Base-by-base conservation (phyloP, 1,284 basidiomycete species). In the Cryptococcus deneoformans region DNA sequence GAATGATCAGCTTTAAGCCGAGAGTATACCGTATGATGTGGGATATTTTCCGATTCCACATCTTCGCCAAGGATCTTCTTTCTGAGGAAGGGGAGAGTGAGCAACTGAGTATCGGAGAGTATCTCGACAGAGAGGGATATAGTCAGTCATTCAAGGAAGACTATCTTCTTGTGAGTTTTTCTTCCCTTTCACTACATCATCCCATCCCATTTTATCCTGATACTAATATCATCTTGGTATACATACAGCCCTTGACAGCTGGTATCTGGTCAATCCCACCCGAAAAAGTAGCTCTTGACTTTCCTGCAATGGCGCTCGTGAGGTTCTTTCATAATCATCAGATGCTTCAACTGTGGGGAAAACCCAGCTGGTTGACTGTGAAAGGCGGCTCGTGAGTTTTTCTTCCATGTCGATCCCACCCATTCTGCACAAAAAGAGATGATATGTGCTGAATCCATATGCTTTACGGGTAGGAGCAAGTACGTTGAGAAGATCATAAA, bases 321-420 rank as follows among this genome's bases (percentile, higher is more conserved):
- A 83, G 85, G 62, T 89, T 90, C 72, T 81, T 90, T 83, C 83
- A 85, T 72, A 90, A 91, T 65, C 88, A 90, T 65, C 86, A 88
- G 65, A 79, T 90, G 1, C 82, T 90, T 0, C 88, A 90, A 74
- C 78, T 90, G 16, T 83, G 82, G 0, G 86, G 85, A 1, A 87
- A 87, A 58, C 87, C 88, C 0, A 80, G 82, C 5, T 91, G 88
- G 88, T 71, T 90, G 38, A 89, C 89, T 0, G 81, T 91, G 50
- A 76, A 83, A 51, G 86, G 87, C 10, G 88, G 89, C 59, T 87
- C 86, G 85, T 86, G 54, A 46, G 73, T 64, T 1, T 6, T 40
- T 42, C 20, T 49, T 9, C 42, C 37, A 14, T 50, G 2, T n/a
- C 34, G 35, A 16, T 12, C 11, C 14, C 9, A 46, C 52, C 38